These are phyloP conservation scores for Seiridium unicorne DNA, from an alignment of 2,329 filamentous ascomycete genomes.

Conservation along the genomic window DNA sequence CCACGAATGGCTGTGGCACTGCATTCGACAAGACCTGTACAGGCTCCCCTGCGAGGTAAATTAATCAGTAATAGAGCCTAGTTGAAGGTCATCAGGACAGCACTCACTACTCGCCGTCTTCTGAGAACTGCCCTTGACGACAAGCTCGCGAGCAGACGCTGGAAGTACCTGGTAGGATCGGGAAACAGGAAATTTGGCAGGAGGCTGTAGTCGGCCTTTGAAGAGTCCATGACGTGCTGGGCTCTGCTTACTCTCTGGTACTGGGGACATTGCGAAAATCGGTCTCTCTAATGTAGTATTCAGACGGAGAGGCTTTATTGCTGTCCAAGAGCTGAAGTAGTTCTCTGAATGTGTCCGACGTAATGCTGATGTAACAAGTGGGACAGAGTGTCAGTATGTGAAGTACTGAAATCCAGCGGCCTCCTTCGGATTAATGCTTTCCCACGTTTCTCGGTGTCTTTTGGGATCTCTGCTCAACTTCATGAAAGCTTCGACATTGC, in stretches of 20 bases:
- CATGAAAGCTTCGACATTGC: too few species aligned
- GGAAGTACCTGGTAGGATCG: constrained; percentile 9
- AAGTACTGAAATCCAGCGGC: too few species aligned
- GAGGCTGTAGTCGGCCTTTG: constrained; percentile 8
- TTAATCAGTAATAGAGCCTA: background rate
- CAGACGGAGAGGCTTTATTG: too few species aligned
- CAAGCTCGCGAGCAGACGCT: background rate
- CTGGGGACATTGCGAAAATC: background rate
- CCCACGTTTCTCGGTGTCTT: too few species aligned
- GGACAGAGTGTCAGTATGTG: too few species aligned
- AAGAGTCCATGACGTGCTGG: constrained; percentile 2
- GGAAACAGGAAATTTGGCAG: background rate
- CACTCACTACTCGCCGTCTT: background rate
- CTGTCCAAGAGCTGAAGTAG: too few species aligned
- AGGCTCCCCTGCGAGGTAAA: constrained; percentile 15
- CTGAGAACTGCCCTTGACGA: constrained; percentile 4
- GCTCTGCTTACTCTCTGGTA: background rate
- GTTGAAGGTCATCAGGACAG: background rate
- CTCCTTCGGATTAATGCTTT: too few species aligned
- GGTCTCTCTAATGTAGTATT: too few species aligned
- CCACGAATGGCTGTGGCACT: constrained; percentile 30
- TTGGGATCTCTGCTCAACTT: too few species aligned
- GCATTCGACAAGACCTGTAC: constrained; percentile 24
- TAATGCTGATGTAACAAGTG: too few species aligned
- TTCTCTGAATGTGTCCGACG: too few species aligned